Evolutionary conservation across 352 stramenopile species (phyloP).

Genomic region (Pythium coloratum): DNA sequence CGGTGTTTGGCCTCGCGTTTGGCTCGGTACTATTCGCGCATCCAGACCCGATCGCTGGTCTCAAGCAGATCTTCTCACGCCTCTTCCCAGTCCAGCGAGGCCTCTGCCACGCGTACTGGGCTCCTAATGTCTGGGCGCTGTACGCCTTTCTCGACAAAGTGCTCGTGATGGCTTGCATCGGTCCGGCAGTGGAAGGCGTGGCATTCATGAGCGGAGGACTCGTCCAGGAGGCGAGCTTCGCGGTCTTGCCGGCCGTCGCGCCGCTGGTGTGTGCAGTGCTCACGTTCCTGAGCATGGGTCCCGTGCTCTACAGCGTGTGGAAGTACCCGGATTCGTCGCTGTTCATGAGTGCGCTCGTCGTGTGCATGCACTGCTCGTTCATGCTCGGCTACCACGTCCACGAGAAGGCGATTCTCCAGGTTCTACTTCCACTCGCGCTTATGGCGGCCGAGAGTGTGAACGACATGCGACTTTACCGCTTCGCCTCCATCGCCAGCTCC

Average conservation of each 20-base stretch:
- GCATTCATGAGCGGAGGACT: constrained; percentile 85
- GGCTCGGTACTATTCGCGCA: constrained; percentile 61
- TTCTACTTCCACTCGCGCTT: constrained; percentile 70
- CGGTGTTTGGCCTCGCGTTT: constrained; percentile 84
- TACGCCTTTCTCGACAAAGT: constrained; percentile 93
- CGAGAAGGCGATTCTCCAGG: constrained; percentile 97
- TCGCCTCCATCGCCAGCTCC: constrained; percentile 63
- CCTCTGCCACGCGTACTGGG: constrained; percentile 98
- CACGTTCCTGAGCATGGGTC: constrained; percentile 79
- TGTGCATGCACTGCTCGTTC: constrained; percentile 94
- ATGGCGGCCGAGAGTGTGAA: constrained; percentile 74
- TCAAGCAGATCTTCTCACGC: constrained; percentile 89
- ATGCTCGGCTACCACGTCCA: constrained; percentile 99
- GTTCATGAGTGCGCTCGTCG: constrained; percentile 81
- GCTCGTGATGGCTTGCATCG: constrained; percentile 44
- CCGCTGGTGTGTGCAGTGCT: constrained; percentile 75
- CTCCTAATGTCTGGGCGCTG: constrained; percentile 97
- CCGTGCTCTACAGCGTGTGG: constrained; percentile 73
- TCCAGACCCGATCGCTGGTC: constrained; percentile 44
- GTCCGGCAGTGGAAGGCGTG: constrained; percentile 30
- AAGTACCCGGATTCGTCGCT: constrained; percentile 75
- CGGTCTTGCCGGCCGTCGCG: constrained; percentile 63
- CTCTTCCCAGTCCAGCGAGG: constrained; percentile 97
- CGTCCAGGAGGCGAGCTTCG: constrained; percentile 79
- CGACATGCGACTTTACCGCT: constrained; percentile 82